These are phyloP conservation scores for Lentinus tigrinus DNA, from an alignment of 768 basidiomycete genomes.

Conservation along the genomic window DNA sequence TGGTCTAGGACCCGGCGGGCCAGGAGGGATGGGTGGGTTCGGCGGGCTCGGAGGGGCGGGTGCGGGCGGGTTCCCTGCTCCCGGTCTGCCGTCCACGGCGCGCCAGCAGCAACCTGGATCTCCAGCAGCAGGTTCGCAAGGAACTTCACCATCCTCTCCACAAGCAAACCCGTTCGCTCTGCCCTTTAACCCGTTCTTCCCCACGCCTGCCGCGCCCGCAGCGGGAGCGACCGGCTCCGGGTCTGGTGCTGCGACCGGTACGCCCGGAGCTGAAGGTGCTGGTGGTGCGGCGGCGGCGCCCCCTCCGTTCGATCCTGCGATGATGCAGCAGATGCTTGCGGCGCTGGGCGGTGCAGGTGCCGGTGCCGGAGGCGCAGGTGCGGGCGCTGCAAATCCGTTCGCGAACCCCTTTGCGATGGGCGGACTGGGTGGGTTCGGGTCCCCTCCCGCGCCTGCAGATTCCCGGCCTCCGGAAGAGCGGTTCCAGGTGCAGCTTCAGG, in stretches of 20 bases:
- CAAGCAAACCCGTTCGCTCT: not conserved
- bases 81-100: slow-evolving; percentile 48
- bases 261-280: slow-evolving; percentile 17
- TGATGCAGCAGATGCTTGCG: slow-evolving; percentile 42
- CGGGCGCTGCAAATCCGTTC: slow-evolving; percentile 20
- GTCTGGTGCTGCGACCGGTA: slow-evolving; percentile 14
- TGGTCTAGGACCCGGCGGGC: slow-evolving; percentile 29
- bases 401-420: slow-evolving; percentile 25
- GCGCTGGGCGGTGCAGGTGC: slow-evolving; percentile 27
- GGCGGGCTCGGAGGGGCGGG: slow-evolving; percentile 21
- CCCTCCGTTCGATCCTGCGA: slow-evolving; percentile 38
- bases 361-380: slow-evolving; percentile 12
- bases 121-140: slow-evolving; percentile 16
- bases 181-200: slow-evolving; percentile 20
- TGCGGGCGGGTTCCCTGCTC: slow-evolving; percentile 52
- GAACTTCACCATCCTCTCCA: not conserved
- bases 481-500: slow-evolving; percentile 85
- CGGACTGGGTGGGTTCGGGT: slow-evolving; percentile 25
- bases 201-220: slow-evolving; percentile 16
- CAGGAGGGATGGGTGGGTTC: slow-evolving; percentile 20
- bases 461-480: slow-evolving; percentile 84
- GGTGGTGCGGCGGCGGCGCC: slow-evolving; percentile 25
- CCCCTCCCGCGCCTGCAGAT: slow-evolving; percentile 53
- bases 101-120: slow-evolving; percentile 25
- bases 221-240: slow-evolving; percentile 21